Conservation (phyloP, 1,139 yeast genomes). For the Chernovozyma sophiae-reginae region DNA sequence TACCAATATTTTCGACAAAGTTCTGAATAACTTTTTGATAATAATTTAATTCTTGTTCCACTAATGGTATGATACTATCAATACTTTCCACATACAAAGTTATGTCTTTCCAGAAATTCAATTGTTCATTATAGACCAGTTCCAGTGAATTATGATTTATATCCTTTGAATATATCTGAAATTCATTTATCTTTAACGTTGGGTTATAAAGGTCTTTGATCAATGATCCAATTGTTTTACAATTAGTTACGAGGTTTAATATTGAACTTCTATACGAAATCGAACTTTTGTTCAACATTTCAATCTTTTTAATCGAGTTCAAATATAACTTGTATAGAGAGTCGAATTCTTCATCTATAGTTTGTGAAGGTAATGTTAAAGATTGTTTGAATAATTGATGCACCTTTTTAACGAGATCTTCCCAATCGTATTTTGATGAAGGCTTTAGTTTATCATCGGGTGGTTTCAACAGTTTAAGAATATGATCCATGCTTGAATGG, state of each 20-base stretch:
- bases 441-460: too few relatives aligned
- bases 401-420: slow-evolving; percentile 14
- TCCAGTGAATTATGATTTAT: neutral
- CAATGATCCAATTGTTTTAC: slow-evolving; percentile 15
- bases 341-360: slow-evolving; percentile 40
- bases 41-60: slow-evolving; percentile 13
- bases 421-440: neutral
- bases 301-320: slow-evolving; percentile 14
- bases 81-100: slow-evolving; percentile 14
- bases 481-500: too few relatives aligned
- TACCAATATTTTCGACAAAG: neutral
- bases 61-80: slow-evolving; percentile 11
- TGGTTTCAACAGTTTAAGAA: too few relatives aligned
- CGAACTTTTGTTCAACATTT: slow-evolving; percentile 18
- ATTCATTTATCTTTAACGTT: slow-evolving; percentile 9
- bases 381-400: slow-evolving; percentile 34
- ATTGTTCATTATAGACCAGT: slow-evolving; percentile 10
- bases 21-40: neutral
- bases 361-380: slow-evolving; percentile 24
- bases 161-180: neutral
- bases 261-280: slow-evolving; percentile 12
- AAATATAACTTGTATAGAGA: slow-evolving; percentile 17
- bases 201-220: slow-evolving; percentile 27
- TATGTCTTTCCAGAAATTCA: slow-evolving; percentile 16
- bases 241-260: slow-evolving; percentile 12